Base-by-base conservation (phyloP, 2,329 filamentous ascomycete genomes). In the Clonostachys rosea region DNA sequence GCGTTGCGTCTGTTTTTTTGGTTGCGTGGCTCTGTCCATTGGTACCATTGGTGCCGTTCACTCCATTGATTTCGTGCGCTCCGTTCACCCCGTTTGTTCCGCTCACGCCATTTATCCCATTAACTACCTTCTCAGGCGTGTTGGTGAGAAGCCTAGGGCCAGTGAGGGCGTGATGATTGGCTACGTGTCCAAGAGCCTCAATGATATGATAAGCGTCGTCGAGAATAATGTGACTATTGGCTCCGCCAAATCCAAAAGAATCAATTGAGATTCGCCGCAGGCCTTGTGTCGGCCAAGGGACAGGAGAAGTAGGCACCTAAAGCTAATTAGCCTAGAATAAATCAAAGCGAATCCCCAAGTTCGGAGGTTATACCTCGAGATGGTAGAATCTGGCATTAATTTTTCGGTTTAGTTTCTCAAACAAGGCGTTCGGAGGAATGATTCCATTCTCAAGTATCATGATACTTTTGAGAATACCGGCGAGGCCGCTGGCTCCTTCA, bases 391-490 rank as follows among this genome's bases (percentile, higher is more conserved):
- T 30, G 14, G 37, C 45, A 20, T 47, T 40, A 16, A 47, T 47
- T 11, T 12, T 40, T 17, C 37, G 45, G 14, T 47, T 47, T 4
- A 47, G 18, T 11, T 42, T 35, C 36, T 47, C 45, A 9, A 77
- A 78, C 54, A 67, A 70, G 17, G 65, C 65, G 46, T 78, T 79
- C 2, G 72, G 68, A 11, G 74, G 59, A 20, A 79, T 69, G 48
- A 75, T 73, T 6, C 69, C 71, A 46, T 70, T 66, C 51, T 78
- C 74, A 2, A 79, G 64, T 65, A 75, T 76, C 50, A 79, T 40
- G 20, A 62, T 54, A 2, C 37, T 37, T 42, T 51, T 51, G 24
- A 49, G 37, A 30, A 54, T 20, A 2, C 47, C 51, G 5, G 50
- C 51, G 5, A 54, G 13, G 24, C 53, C 53, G 36, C 49, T 51